Conservation (phyloP, 495 filamentous ascomycete genomes). For the Xylaria curta region DNA sequence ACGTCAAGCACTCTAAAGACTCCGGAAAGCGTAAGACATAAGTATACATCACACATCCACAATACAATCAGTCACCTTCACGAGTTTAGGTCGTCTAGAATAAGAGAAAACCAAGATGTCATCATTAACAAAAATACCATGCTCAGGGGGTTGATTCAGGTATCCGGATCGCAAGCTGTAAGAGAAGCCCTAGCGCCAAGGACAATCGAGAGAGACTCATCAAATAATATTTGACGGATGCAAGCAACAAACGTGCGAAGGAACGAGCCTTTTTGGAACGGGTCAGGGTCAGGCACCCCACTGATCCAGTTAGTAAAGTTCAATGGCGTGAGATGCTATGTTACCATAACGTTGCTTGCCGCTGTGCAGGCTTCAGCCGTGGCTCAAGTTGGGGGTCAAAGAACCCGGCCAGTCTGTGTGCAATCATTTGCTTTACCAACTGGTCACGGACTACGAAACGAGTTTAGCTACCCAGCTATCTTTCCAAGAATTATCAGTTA, state of each 20-base stretch:
- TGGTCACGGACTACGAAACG: not conserved
- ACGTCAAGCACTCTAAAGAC: not conserved
- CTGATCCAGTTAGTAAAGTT: not conserved
- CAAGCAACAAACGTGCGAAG: not conserved
- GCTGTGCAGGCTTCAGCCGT: not conserved
- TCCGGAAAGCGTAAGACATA: not conserved
- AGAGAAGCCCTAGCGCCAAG: not conserved
- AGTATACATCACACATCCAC: not conserved
- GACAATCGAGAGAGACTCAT: not conserved
- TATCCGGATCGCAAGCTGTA: not conserved
- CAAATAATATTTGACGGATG: not conserved
- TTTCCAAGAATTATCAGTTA: not conserved
- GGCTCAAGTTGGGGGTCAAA: not conserved
- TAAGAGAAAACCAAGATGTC: not conserved
- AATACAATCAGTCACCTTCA: not conserved
- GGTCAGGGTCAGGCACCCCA: not conserved
- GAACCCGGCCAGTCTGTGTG: not conserved
- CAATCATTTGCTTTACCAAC: not conserved
- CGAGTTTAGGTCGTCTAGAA: not conserved
- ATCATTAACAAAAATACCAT: not conserved
- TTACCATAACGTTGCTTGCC: not conserved
- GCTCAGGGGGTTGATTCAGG: not conserved
- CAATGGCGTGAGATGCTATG: not conserved
- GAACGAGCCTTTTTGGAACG: not conserved
- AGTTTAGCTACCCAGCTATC: not conserved